Evolutionary conservation across 202 grass and related monocot genomes (phyloP), one percentile per base, ranked within the genome.

Genomic region (Schoenoplectus tabernaemontani): DNA sequence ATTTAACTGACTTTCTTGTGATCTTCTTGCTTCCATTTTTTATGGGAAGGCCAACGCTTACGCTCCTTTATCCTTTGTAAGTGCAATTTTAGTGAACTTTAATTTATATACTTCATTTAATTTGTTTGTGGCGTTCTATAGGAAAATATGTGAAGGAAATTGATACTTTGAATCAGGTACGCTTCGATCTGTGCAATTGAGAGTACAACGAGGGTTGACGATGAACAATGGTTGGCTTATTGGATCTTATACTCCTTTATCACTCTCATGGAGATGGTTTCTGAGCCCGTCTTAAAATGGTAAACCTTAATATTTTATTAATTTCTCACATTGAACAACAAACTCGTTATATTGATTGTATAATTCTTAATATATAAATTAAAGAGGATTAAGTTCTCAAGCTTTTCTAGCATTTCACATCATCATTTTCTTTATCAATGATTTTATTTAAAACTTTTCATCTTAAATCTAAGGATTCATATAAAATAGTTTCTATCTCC

Each of bases 181-280:
- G 93, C 93, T 44, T 97, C 93, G 1, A 87, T 97, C 70, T 87
- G 85, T 36, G 90, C 93, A 15, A 88, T 97, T 59, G 93, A 97
- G 83, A 97, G 81, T 78, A 2, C 83, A n/a, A 81, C 83, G 10
- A 93, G 83, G 83, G 9, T 87, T 33, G 90, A 97, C 3, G 90
- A 93, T 81, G 90, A 91, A 56, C 93, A 97, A 13, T 97, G 93
- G 90, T 66, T 96, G 80, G 86, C 90, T 19, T 96, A 93, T 79
- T 93, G 93, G 93, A 93, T 97, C 33, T 50, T 97, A 54, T 97
- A 93, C 84, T 97, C 93, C 24, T 84, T 91, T 48, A 85, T 97
- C 28, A 83, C 88, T 76, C 88, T 93, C 72, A 64, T 93, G 58
- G 93, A 97, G 83, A 91, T 97, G 85, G 90, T 86, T 24, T 67